These are phyloP conservation scores for Chlorella sp. DNA, from an alignment of 139 green algal species.

Conservation along the genomic window DNA sequence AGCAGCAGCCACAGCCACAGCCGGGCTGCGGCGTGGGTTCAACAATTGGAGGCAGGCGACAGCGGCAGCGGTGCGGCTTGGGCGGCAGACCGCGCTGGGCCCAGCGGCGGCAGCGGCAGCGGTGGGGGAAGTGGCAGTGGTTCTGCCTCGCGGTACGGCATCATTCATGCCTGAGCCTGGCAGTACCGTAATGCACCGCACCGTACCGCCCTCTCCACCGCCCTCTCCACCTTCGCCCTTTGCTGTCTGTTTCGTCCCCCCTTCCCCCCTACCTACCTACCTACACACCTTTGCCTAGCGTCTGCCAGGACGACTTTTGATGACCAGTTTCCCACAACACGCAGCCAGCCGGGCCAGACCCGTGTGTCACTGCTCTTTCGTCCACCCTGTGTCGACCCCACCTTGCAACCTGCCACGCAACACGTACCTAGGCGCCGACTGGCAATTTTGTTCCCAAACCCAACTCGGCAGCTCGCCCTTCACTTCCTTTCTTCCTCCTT, in stretches of 20 bases:
- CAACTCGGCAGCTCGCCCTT: no score
- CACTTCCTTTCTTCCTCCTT: no score
- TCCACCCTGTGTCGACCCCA: no score
- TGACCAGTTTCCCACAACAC: no score
- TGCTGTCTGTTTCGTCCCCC: no score
- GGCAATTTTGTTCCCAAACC: no score
- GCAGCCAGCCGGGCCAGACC: no score
- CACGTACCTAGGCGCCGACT: no score
- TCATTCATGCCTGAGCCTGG: neutral
- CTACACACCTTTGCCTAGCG: no score
- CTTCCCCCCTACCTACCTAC: neutral
- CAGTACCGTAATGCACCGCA: neutral
- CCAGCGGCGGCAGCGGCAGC: neutral
- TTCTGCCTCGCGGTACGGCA: neutral
- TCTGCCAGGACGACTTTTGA: no score
- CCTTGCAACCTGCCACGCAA: neutral
- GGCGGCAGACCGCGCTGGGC: neutral
- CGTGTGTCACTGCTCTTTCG: neutral
- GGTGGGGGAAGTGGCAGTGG: no score
- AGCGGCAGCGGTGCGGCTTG: neutral
- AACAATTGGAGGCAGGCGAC: neutral
- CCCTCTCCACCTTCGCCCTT: neutral
- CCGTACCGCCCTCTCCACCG: neutral
- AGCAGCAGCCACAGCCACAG: neutral
- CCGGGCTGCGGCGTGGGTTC: constrained; percentile 1